These are phyloP conservation scores for Verbascum thapsus DNA, from an alignment of 257 asterid genomes.

Conservation along the genomic window DNA sequence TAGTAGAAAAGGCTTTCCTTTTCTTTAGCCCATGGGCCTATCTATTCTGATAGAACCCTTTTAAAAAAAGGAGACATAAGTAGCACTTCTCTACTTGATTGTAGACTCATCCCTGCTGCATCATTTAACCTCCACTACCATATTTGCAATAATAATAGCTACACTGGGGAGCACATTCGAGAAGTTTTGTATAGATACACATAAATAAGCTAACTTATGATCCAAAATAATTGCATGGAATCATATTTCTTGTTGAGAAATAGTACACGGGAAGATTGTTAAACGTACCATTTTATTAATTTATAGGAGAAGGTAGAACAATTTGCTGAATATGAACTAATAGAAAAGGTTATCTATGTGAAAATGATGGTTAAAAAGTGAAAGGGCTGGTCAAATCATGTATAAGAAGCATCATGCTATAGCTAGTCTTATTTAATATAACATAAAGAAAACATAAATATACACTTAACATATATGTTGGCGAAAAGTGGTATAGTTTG, in stretches of 20 bases:
- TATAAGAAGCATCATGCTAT: slow-evolving; percentile 11
- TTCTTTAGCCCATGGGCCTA: background rate
- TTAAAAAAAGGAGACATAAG: no score
- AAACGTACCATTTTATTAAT: background rate
- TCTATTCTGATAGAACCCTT: no score
- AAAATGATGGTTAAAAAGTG: slow-evolving; percentile 3
- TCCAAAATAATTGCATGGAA: slow-evolving; percentile 8
- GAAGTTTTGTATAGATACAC: slow-evolving; percentile 14
- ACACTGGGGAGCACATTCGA: slow-evolving; percentile 9
- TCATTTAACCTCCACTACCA: slow-evolving; percentile 8
- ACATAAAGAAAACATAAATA: background rate
- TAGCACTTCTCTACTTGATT: no score
- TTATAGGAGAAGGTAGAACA: slow-evolving; percentile 4
- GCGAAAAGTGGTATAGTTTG: background rate
- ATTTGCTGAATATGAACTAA: slow-evolving; percentile 17
- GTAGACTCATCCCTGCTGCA: no score
- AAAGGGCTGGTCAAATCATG: background rate
- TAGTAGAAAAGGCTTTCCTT: background rate
- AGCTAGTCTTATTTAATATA: background rate
- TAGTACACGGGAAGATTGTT: background rate
- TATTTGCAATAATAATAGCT: background rate
- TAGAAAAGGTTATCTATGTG: slow-evolving; percentile 11
- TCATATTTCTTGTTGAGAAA: background rate
- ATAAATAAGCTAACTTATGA: slow-evolving; percentile 4
- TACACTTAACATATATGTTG: background rate